Conservation (phyloP, 2,329 filamentous ascomycete species). For the Venturia nashicola region DNA sequence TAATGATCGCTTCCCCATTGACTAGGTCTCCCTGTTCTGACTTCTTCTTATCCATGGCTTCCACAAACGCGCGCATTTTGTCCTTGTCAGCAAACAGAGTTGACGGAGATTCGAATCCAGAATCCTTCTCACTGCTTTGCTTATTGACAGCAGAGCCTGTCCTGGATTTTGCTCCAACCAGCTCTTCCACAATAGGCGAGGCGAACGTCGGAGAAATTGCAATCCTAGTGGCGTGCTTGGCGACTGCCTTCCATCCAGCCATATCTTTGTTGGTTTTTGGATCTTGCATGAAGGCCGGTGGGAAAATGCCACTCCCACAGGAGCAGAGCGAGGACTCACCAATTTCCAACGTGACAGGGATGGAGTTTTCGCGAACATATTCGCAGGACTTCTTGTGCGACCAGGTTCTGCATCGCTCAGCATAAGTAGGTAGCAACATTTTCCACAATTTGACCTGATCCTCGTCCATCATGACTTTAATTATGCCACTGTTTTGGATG, state of each 20-base stretch:
- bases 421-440: slow-evolving; percentile 19
- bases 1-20: not conserved
- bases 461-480: slow-evolving; percentile 10
- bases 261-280: not conserved
- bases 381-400: slow-evolving; percentile 22
- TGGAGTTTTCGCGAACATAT: slow-evolving; percentile 15
- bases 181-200: slow-evolving; percentile 18
- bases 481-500: no score
- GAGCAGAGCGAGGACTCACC: slow-evolving; percentile 19
- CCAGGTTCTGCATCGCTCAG: slow-evolving; percentile 29
- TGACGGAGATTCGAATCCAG: not conserved
- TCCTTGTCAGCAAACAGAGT: not conserved
- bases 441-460: slow-evolving; percentile 22
- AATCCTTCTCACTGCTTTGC: slow-evolving; percentile 1
- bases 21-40: not conserved
- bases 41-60: not conserved
- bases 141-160: not conserved
- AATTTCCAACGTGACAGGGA: slow-evolving; percentile 16
- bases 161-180: not conserved
- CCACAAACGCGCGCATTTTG: not conserved
- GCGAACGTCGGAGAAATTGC: slow-evolving; percentile 23
- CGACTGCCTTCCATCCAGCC: slow-evolving; percentile 11
- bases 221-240: slow-evolving; percentile 17
- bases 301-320: slow-evolving; percentile 21
- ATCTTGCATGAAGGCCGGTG: slow-evolving; percentile 13